Evolutionary conservation across 768 basidiomycete genomes (phyloP).

Genomic region (Collybia nuda): DNA sequence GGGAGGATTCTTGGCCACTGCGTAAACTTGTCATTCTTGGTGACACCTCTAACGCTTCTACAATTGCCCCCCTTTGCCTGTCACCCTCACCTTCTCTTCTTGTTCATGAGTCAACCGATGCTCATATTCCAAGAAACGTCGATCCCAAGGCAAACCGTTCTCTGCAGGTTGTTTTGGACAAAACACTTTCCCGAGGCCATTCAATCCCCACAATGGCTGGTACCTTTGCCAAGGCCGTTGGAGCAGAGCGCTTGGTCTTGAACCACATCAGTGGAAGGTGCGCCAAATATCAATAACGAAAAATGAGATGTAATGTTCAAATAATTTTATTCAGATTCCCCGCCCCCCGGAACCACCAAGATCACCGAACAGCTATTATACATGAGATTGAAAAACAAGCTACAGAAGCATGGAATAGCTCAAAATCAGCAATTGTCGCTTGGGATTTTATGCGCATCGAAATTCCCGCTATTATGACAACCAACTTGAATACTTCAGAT

Average conservation of each 20-base stretch:
- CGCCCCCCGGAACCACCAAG: slow-evolving; percentile 38
- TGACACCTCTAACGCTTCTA: slow-evolving; percentile 68
- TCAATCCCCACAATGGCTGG: slow-evolving; percentile 82
- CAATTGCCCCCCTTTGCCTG: slow-evolving; percentile 55
- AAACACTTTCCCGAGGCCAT: slow-evolving; percentile 68
- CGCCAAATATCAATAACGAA: slow-evolving; percentile 9
- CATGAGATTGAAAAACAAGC: slow-evolving; percentile 64
- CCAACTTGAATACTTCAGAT: background rate
- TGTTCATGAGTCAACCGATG: slow-evolving; percentile 86
- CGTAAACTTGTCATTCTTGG: slow-evolving; percentile 78
- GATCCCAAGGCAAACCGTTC: slow-evolving; percentile 47
- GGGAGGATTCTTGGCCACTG: slow-evolving; percentile 45
- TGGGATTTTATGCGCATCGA: slow-evolving; percentile 53
- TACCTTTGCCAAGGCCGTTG: slow-evolving; percentile 60
- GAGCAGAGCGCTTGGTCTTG: slow-evolving; percentile 61
- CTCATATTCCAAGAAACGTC: slow-evolving; percentile 57
- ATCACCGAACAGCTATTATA: slow-evolving; percentile 45
- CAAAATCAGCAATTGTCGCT: slow-evolving; percentile 49
- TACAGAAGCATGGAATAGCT: slow-evolving; percentile 53
- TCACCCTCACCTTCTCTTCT: slow-evolving; percentile 59
- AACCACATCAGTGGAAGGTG: slow-evolving; percentile 80
- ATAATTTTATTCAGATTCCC: slow-evolving; percentile 51
- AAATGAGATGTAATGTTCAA: background rate
- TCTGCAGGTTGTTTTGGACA: slow-evolving; percentile 40
- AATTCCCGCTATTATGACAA: slow-evolving; percentile 24